Evolutionary conservation across 176 grass and related monocot species (phyloP), one percentile per base, ranked within the genome.

Genomic region (Hyparrhenia diplandra): DNA sequence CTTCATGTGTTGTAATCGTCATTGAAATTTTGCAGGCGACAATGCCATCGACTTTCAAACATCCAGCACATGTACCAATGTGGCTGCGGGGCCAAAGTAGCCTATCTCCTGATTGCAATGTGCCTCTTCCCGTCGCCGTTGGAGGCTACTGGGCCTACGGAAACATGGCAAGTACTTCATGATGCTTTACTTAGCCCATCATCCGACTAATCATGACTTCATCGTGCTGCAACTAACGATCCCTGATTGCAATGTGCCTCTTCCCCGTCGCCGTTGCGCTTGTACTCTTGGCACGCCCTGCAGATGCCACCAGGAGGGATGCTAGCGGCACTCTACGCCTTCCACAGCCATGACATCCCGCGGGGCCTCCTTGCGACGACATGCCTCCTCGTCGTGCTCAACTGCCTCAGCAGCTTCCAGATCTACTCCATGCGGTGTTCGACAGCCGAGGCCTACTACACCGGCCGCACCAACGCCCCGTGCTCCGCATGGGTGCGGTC

Each of bases 361-460:
- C 82, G 85, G 28, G 86, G 86, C 39, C 73, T 98, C 66, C 84
- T 98, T 0, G 96, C 96, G 0, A 83, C 76, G 8, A 98, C 96
- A 3, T 98, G 89, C 81, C 86, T 98, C 77, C 81, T 98, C 1
- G 92, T 98, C 8, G 92, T 98, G 78, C 94, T 98, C 64, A 98
- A 98, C 61, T 98, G 96, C 84, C 83, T 98, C 62, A 98, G 96
- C 80, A 95, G 92, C 74, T 98, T 98, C 90, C 96, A 98, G 84
- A 98, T 98, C 84, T 98, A 98, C 79, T 98, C 96, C 13, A 98
- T 98, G 96, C 96, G 0, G 96, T 98, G 16, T 98, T 95, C 7
- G 96, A 98, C 76, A 95, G 92, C 72, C 0, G 96, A 98, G 71
- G 95, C 95, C 18, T 89, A 81, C 34, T 98, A 98, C 77, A 98